These are phyloP conservation scores for Talaromyces sp. DNA, from an alignment of 2,329 filamentous ascomycete genomes.

Conservation along the genomic window DNA sequence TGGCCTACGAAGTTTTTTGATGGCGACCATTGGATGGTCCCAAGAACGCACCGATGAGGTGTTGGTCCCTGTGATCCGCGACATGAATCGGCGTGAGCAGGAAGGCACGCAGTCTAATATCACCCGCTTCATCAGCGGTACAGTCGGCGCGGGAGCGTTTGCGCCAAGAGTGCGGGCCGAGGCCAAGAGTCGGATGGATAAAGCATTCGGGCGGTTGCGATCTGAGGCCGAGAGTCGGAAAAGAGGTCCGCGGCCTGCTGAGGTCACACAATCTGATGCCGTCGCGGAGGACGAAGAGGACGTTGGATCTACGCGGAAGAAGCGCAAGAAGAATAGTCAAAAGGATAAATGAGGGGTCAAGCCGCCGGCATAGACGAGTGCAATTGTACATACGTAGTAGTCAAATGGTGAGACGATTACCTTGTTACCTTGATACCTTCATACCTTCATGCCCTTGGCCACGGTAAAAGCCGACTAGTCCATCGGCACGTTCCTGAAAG, in stretches of 20 bases:
- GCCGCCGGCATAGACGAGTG: not conserved
- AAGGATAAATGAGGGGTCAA: not conserved
- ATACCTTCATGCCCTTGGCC: too few relatives aligned
- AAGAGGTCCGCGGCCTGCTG: conserved; percentile 12
- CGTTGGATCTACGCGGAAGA: not conserved
- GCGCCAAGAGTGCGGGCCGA: conserved; percentile 62
- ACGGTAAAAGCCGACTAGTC: too few relatives aligned
- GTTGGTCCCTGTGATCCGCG: conserved; percentile 86
- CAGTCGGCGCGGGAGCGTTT: conserved; percentile 57
- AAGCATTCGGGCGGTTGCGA: conserved; percentile 66
- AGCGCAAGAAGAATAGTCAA: conserved; percentile 2
- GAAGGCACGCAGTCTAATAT: conserved; percentile 97
- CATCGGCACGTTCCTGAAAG: too few relatives aligned
- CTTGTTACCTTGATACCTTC: not conserved
- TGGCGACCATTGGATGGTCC: conserved; percentile 88
- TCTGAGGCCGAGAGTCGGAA: conserved; percentile 46
- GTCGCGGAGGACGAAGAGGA: not conserved
- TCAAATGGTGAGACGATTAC: not conserved
- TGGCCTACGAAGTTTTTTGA: conserved; percentile 76
- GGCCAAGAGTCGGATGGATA: conserved; percentile 69
- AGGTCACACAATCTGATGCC: not conserved
- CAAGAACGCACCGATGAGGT: conserved; percentile 93
- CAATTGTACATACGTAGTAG: not conserved
- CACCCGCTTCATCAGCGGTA: conserved; percentile 81
- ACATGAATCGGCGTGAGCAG: conserved; percentile 83